Evolutionary conservation across 2,329 filamentous ascomycete species (phyloP).

Genomic region (Fusarium clavum): DNA sequence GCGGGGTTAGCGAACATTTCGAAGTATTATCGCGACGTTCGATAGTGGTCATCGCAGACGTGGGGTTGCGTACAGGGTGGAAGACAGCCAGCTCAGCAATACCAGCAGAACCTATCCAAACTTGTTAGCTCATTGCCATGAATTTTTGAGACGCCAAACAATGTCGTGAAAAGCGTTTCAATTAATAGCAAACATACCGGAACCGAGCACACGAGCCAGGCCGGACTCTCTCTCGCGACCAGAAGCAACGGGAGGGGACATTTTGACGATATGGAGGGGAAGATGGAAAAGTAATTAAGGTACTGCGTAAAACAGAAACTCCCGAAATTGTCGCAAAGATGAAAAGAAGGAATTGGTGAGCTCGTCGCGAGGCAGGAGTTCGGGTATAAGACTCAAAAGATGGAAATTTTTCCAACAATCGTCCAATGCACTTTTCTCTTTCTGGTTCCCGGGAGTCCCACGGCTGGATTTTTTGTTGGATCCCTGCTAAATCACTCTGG

Average conservation of each 20-base stretch:
- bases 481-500: constrained; percentile 36
- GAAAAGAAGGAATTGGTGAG: constrained; percentile 14
- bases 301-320: constrained; percentile 11
- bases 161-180: constrained; percentile 10
- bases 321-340: constrained; percentile 12
- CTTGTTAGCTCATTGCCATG: constrained; percentile 36
- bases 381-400: constrained; percentile 24
- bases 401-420: constrained; percentile 46
- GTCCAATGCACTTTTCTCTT: constrained; percentile 34
- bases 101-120: constrained; percentile 81
- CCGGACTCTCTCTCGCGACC: constrained; percentile 84
- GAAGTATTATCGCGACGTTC: constrained; percentile 5
- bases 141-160: neutral
- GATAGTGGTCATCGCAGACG: constrained; percentile 16
- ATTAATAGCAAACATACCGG: constrained; percentile 68
- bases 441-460: constrained; percentile 22
- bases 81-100: constrained; percentile 94
- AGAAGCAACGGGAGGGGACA: constrained; percentile 69
- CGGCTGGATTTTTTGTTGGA: constrained; percentile 27
- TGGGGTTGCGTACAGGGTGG: constrained; percentile 74
- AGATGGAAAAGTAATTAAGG: neutral
- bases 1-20: constrained; percentile 36
- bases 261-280: constrained; percentile 45
- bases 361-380: constrained; percentile 29
- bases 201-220: constrained; percentile 87